phyloP scores from a whole-genome alignment of 805 yeast genomes.

The Monosporozyma aerobia region DNA sequence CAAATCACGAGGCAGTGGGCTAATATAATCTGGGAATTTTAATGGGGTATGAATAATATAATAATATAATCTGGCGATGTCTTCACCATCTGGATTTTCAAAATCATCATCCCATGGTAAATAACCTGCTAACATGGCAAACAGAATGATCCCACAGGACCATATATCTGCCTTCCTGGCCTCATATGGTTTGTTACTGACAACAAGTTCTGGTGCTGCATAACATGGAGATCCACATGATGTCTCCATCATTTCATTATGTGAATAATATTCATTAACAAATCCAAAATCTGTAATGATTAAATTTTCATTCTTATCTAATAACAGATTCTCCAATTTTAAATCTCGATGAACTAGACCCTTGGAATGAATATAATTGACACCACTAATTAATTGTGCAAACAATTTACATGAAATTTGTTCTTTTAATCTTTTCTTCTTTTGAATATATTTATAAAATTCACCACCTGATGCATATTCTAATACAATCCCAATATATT shows the following conservation, averaged over 20 bases:
- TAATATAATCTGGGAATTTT: conserved; percentile 91
- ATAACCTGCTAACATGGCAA: conserved; percentile 96
- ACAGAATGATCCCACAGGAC: conserved; percentile 92
- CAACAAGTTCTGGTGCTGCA: conserved; percentile 95
- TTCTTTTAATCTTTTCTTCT: conserved; percentile 80
- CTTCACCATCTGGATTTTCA: conserved; percentile 90
- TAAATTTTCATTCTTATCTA: conserved; percentile 80
- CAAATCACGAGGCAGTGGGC: conserved; percentile 85
- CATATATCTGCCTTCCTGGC: conserved; percentile 94
- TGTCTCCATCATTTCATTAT: conserved; percentile 80
- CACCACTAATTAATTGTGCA: conserved; percentile 91
- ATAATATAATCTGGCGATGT: conserved; percentile 80
- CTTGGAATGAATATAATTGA: conserved; percentile 84
- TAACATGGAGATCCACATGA: conserved; percentile 97
- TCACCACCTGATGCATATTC: conserved; percentile 99
- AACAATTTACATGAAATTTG: conserved; percentile 76
- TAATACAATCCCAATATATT: conserved; percentile 89
- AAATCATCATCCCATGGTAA: conserved; percentile 97
- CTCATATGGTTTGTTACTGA: conserved; percentile 82
- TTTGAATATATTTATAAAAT: conserved; percentile 82
- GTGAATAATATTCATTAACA: conserved; percentile 63
- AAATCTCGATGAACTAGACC: conserved; percentile 87
- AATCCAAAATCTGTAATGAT: conserved; percentile 90
- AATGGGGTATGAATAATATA: conserved; percentile 86
- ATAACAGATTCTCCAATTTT: conserved; percentile 76